Percentiles rank a stretch among this genome's conserved stretches.
phyloP scores from a whole-genome alignment of 2,329 filamentous ascomycete species.

The Sarocladiaceae sp. region DNA sequence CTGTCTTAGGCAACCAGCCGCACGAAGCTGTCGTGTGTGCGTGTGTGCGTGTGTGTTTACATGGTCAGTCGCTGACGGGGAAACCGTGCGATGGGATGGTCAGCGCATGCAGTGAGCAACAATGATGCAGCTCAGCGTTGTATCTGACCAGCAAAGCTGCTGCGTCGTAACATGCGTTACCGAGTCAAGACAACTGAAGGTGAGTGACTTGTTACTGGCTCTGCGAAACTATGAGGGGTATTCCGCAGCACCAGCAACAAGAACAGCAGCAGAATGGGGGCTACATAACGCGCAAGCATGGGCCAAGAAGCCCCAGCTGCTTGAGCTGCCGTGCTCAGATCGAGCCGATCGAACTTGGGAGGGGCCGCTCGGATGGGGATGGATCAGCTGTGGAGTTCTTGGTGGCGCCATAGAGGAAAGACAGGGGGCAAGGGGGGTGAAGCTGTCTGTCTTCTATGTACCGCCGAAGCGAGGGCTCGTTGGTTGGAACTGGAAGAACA shows the following conservation, averaged over 20 bases:
- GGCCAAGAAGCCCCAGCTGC: neutral
- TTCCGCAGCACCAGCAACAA: too few species aligned
- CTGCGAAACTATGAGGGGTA: too few species aligned
- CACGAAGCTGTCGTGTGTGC: too few species aligned
- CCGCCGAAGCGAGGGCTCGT: neutral
- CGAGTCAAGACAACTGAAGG: too few species aligned
- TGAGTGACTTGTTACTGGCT: too few species aligned
- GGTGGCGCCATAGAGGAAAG: conserved; percentile 1
- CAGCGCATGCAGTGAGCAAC: neutral
- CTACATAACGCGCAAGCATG: too few species aligned
- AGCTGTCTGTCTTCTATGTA: neutral
- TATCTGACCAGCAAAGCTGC: too few species aligned
- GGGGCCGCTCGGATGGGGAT: conserved; percentile 8
- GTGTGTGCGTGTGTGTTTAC: conserved; percentile 3
- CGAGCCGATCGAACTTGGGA: conserved; percentile 6
- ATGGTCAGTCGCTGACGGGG: neutral
- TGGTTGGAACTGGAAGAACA: too few species aligned
- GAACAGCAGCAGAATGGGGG: too few species aligned
- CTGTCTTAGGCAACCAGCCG: neutral
- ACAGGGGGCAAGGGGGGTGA: neutral
- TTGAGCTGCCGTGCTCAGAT: neutral
- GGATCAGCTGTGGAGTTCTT: conserved; percentile 6
- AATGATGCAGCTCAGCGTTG: neutral
- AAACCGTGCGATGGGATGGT: neutral
- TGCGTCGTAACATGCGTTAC: too few species aligned